A percentile compares a stretch with the other conserved stretches of the same genome.
These are phyloP conservation scores for Populus trichocarpa DNA, from an alignment of 441 rosid genomes.

Conservation along the genomic window DNA sequence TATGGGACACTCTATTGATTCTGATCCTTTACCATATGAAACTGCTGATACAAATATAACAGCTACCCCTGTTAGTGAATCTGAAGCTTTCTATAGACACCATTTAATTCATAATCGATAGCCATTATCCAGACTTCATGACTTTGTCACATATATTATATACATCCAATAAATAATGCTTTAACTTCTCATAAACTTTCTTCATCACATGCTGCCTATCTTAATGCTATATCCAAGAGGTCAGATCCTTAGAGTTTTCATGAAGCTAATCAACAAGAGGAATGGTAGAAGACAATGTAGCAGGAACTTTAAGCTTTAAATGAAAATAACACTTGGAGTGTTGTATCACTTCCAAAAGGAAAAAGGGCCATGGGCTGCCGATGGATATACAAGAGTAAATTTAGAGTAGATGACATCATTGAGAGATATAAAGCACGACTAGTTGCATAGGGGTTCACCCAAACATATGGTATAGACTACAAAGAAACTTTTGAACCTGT, in stretches of 20 bases:
- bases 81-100: too few species aligned
- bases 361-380: rapidly evolving
- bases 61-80: too few species aligned
- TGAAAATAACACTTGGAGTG: not conserved
- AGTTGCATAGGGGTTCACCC: not conserved
- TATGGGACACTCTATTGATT: too few species aligned
- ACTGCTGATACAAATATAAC: too few species aligned
- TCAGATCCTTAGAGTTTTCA: not conserved
- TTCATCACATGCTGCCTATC: too few species aligned
- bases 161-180: not conserved
- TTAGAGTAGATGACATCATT: not conserved
- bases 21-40: too few species aligned
- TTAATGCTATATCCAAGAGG: not conserved
- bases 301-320: not conserved
- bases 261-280: not conserved
- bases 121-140: rapidly evolving
- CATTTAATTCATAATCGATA: too few species aligned
- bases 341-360: not conserved
- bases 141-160: not conserved
- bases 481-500: not conserved
- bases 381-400: not conserved
- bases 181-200: not conserved
- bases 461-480: not conserved
- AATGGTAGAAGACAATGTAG: not conserved
- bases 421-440: not conserved